phyloP scores from a whole-genome alignment of 495 filamentous ascomycete species.

The Melanomma pulvis-pyrius region DNA sequence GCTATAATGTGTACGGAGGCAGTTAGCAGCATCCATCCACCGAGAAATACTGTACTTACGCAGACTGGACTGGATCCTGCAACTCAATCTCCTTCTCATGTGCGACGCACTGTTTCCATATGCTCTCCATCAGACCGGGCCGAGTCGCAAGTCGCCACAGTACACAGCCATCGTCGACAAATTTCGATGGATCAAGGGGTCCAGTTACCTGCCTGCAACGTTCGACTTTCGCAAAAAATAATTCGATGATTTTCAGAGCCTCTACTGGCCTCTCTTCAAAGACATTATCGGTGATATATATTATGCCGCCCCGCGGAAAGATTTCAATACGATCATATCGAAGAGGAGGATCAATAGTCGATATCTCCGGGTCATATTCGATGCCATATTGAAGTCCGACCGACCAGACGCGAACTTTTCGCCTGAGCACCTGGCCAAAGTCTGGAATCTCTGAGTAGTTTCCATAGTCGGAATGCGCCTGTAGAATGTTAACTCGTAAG shows the following conservation, averaged over 20 bases:
- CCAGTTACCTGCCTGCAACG: not conserved
- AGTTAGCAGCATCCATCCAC: not conserved
- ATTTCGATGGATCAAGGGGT: slow-evolving; percentile 6
- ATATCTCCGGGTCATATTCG: slow-evolving; percentile 12
- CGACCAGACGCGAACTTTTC: slow-evolving; percentile 12
- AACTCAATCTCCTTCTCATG: slow-evolving; percentile 3
- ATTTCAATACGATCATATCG: slow-evolving; percentile 21
- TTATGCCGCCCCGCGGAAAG: slow-evolving; percentile 32
- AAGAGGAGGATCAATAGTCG: not conserved
- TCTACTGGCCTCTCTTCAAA: slow-evolving; percentile 27
- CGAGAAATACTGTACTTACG: slow-evolving; percentile 6
- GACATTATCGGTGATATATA: slow-evolving; percentile 40
- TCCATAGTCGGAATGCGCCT: slow-evolving; percentile 17
- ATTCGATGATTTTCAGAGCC: slow-evolving; percentile 28
- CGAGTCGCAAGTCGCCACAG: slow-evolving; percentile 21
- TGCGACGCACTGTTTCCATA: not conserved
- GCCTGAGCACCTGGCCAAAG: slow-evolving; percentile 13
- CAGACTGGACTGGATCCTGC: not conserved
- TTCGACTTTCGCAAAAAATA: slow-evolving; percentile 19
- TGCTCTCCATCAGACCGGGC: slow-evolving; percentile 18
- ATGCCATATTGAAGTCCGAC: slow-evolving; percentile 14
- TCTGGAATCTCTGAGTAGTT: slow-evolving; percentile 10
- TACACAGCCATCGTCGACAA: slow-evolving; percentile 15
- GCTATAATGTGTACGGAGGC: not conserved
- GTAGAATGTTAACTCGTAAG: not conserved